These are phyloP conservation scores for Paramecium sonneborni DNA, from an alignment of 73 alveolate species.

Conservation along the genomic window DNA sequence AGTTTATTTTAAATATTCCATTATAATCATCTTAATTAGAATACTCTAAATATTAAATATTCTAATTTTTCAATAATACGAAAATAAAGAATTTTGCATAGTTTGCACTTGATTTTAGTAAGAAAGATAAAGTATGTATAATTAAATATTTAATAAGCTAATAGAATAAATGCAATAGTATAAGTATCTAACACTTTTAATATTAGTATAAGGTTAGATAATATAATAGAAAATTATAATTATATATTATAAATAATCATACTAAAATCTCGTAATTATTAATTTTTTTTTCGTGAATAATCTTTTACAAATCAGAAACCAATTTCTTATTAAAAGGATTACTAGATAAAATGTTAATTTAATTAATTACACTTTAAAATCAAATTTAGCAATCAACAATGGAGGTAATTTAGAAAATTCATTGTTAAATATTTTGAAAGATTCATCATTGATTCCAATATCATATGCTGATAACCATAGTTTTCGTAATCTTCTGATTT, in stretches of 20 bases:
- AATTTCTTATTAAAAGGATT: background rate
- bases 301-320: background rate
- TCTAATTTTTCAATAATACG: too few relatives aligned
- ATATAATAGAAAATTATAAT: too few relatives aligned
- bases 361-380: background rate
- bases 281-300: background rate
- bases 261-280: background rate
- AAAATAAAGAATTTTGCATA: too few relatives aligned
- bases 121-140: too few relatives aligned
- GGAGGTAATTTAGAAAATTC: background rate
- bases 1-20: too few relatives aligned
- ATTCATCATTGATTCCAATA: slow-evolving; percentile 9
- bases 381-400: background rate
- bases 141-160: too few relatives aligned
- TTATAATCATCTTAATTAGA: too few relatives aligned
- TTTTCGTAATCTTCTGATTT: background rate
- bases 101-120: too few relatives aligned
- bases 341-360: background rate
- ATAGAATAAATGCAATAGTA: too few relatives aligned
- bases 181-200: too few relatives aligned
- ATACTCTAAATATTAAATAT: too few relatives aligned
- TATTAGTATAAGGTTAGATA: too few relatives aligned
- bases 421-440: background rate
- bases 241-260: background rate
- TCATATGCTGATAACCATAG: slow-evolving; percentile 1